phyloP scores from a whole-genome alignment of 2,329 filamentous ascomycete genomes.

The Alternaria gansuensis region DNA sequence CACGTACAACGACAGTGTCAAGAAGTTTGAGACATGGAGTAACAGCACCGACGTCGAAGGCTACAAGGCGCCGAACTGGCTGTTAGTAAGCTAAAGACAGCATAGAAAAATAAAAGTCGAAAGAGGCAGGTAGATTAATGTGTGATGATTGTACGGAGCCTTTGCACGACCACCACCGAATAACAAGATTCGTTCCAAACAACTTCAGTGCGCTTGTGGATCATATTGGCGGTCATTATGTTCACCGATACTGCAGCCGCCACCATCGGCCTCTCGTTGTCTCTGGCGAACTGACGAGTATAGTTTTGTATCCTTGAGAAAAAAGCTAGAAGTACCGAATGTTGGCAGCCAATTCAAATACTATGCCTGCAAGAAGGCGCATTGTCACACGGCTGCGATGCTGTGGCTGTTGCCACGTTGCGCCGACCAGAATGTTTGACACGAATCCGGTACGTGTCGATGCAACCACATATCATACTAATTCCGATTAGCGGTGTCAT shows the following conservation, averaged over 20 bases:
- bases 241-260: not conserved
- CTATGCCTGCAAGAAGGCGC: constrained; percentile 7
- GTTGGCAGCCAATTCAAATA: not conserved
- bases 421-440: constrained; percentile 7
- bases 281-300: not conserved
- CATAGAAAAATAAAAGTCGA: not conserved
- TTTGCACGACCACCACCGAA: not conserved
- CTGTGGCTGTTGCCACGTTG: constrained; percentile 32
- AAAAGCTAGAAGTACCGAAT: not conserved
- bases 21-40: constrained; percentile 60
- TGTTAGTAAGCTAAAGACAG: not conserved
- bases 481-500: not conserved
- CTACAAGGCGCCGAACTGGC: constrained; percentile 43
- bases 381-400: constrained; percentile 20
- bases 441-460: constrained; percentile 1
- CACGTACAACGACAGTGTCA: constrained; percentile 58
- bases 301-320: not conserved
- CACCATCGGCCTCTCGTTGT: not conserved
- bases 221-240: not conserved
- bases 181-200: not conserved
- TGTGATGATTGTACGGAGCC: not conserved
- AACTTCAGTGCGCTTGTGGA: not conserved
- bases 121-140: constrained; percentile 6
- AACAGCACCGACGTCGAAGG: constrained; percentile 60
- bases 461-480: constrained; percentile 1